A percentile compares a stretch with the other conserved stretches of the same genome.
Conservation (phyloP, 2,329 filamentous ascomycete genomes). For the Phaeosphaeriaceae sp. region DNA sequence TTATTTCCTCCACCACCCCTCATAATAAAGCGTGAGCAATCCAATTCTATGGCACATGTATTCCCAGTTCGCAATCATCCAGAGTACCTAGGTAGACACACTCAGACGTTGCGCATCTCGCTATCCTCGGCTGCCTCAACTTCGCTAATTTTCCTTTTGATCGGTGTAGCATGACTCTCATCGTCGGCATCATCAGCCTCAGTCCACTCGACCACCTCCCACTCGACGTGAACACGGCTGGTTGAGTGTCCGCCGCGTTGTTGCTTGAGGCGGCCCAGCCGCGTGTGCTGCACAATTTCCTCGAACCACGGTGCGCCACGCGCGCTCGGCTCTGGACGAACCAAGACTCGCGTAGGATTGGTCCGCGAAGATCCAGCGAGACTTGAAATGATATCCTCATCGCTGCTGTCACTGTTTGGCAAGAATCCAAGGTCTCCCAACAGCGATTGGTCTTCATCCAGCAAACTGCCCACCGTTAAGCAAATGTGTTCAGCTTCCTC, state of each 20-base stretch:
- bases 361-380: slow-evolving; percentile 20
- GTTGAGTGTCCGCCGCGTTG: slow-evolving; percentile 67
- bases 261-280: slow-evolving; percentile 70
- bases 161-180: slow-evolving; percentile 31
- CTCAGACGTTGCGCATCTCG: slow-evolving; percentile 39
- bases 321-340: slow-evolving; percentile 31
- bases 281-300: slow-evolving; percentile 76
- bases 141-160: slow-evolving; percentile 46
- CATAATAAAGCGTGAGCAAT: slow-evolving; percentile 36
- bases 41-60: slow-evolving; percentile 21
- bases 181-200: slow-evolving; percentile 49
- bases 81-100: not conserved
- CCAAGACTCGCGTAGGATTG: slow-evolving; percentile 16
- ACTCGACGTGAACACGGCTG: slow-evolving; percentile 72
- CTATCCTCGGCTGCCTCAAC: slow-evolving; percentile 37
- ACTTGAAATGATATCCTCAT: slow-evolving; percentile 34
- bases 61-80: not conserved
- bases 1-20: slow-evolving; percentile 1
- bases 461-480: slow-evolving; percentile 78
- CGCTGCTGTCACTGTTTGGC: slow-evolving; percentile 49
- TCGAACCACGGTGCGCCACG: slow-evolving; percentile 86
- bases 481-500: slow-evolving; percentile 79
- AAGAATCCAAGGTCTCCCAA: slow-evolving; percentile 79
- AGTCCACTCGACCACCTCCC: slow-evolving; percentile 78
- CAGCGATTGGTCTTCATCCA: slow-evolving; percentile 71